Conservation (phyloP, 2,329 filamentous ascomycete genomes). For the Epichloe elymi region DNA sequence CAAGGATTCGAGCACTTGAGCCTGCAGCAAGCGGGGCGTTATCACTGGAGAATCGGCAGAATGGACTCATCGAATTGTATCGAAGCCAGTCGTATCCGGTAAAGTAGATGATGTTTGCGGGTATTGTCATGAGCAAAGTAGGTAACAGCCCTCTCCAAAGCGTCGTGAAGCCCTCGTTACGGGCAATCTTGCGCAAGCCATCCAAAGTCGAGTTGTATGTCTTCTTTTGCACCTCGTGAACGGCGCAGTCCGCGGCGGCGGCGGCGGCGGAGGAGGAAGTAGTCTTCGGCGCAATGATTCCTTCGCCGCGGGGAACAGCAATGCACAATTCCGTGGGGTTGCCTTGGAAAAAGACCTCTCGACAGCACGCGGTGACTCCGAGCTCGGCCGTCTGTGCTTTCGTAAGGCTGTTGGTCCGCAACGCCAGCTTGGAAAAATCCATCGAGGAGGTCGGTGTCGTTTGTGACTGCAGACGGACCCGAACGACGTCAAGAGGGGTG, state of each 20-base stretch:
- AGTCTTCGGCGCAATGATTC: constrained; percentile 23
- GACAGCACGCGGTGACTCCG: constrained; percentile 86
- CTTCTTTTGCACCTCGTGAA: constrained; percentile 71
- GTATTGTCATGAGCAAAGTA: constrained; percentile 85
- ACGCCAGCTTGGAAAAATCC: constrained; percentile 41
- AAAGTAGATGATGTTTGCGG: constrained; percentile 96
- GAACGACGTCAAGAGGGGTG: constrained; percentile 91
- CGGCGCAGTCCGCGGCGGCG: constrained; percentile 60
- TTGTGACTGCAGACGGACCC: constrained; percentile 87
- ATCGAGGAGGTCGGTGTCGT: constrained; percentile 34
- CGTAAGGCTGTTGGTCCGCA: constrained; percentile 45
- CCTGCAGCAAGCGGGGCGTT: constrained; percentile 75
- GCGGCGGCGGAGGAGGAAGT: constrained; percentile 31
- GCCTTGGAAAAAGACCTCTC: constrained; percentile 93
- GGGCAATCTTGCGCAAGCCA: constrained; percentile 83
- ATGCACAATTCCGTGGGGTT: constrained; percentile 73
- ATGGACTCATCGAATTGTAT: constrained; percentile 57
- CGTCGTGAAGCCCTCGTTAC: constrained; percentile 76
- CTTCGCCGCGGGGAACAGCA: constrained; percentile 46
- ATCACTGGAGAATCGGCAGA: constrained; percentile 50
- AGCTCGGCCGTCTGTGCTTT: constrained; percentile 66
- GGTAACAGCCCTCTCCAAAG: constrained; percentile 92
- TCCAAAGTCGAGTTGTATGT: constrained; percentile 87
- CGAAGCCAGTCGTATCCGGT: constrained; percentile 95
- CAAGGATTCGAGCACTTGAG: constrained; percentile 61